A percentile compares a stretch with the other conserved stretches of the same genome.
phyloP scores from a whole-genome alignment of 1,139 yeast species.

The Suhomyces taliae region DNA sequence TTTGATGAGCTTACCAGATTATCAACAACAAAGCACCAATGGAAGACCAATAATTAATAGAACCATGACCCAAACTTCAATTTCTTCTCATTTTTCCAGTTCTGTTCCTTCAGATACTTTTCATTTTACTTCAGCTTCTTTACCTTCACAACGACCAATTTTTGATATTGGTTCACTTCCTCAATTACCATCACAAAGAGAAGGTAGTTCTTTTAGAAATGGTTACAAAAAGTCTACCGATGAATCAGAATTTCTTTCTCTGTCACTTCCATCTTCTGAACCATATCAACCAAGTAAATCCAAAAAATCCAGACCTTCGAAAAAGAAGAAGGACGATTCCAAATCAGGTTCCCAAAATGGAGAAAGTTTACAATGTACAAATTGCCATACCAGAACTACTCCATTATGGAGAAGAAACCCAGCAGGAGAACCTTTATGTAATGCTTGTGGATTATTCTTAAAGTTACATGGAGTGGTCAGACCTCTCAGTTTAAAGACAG shows the following conservation, averaged over 20 bases:
- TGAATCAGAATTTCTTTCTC: conserved; percentile 9
- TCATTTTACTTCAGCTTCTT: conserved; percentile 11
- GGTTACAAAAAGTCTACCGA: background rate
- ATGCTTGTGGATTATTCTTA: conserved; percentile 29
- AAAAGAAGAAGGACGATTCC: conserved; percentile 9
- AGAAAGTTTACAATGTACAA: conserved; percentile 20
- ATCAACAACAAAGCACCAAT: conserved; percentile 7
- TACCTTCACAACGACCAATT: conserved; percentile 10
- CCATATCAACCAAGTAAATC: conserved; percentile 7
- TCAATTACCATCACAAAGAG: conserved; percentile 6
- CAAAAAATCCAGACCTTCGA: conserved; percentile 14
- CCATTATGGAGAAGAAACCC: conserved; percentile 31
- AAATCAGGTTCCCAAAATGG: conserved; percentile 2
- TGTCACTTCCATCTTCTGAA: conserved; percentile 11
- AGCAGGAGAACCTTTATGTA: conserved; percentile 29
- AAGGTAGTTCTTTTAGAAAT: background rate
- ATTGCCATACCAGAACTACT: conserved; percentile 28
- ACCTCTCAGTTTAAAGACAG: conserved; percentile 30
- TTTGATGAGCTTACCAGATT: conserved; percentile 27
- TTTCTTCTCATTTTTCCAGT: conserved; percentile 8
- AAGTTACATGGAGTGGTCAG: conserved; percentile 29
- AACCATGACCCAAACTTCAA: conserved; percentile 19
- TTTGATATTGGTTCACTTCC: conserved; percentile 8
- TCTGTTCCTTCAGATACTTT: conserved; percentile 10
- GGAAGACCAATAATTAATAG: conserved; percentile 15